A percentile compares a stretch with the other conserved stretches of the same genome.
phyloP scores from a whole-genome alignment of 371 early-diverging fungal genomes.

The Smittium culicis region DNA sequence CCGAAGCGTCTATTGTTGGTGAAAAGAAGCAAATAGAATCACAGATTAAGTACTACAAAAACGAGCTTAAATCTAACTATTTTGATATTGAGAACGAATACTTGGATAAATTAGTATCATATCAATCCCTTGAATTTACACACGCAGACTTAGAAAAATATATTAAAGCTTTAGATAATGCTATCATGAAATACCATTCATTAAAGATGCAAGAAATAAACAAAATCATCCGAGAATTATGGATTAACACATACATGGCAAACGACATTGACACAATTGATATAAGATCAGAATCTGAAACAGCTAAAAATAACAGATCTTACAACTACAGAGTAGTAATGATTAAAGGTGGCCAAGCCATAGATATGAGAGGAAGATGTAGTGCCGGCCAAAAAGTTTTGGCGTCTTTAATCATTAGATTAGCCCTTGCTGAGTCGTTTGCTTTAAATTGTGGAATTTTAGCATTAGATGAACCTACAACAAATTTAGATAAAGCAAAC shows the following conservation, averaged over 20 bases:
- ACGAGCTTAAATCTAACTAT: constrained; percentile 63
- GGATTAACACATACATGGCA: constrained; percentile 92
- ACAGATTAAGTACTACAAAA: constrained; percentile 38
- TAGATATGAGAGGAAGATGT: constrained; percentile 98
- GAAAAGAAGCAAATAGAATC: constrained; percentile 74
- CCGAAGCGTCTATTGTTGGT: constrained; percentile 52
- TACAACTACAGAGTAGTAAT: constrained; percentile 97
- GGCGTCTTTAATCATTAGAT: constrained; percentile 89
- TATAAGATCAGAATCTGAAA: constrained; percentile 79
- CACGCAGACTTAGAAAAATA: constrained; percentile 73
- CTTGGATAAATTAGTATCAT: constrained; percentile 44
- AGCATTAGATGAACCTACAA: constrained; percentile 98
- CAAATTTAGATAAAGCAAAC: constrained; percentile 94
- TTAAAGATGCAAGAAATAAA: constrained; percentile 97
- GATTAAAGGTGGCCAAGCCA: constrained; percentile 77
- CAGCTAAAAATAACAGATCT: constrained; percentile 45
- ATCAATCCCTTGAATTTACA: constrained; percentile 65
- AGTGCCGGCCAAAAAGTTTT: constrained; percentile 99
- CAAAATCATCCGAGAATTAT: constrained; percentile 89
- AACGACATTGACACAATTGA: constrained; percentile 93
- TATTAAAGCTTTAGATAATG: constrained; percentile 68
- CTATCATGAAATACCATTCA: constrained; percentile 91
- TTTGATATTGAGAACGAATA: constrained; percentile 55
- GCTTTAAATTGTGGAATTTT: constrained; percentile 89
- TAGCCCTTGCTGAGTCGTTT: constrained; percentile 97